Evolutionary conservation across 2,329 filamentous ascomycete species (phyloP).

Genomic region (Venturia effusa): DNA sequence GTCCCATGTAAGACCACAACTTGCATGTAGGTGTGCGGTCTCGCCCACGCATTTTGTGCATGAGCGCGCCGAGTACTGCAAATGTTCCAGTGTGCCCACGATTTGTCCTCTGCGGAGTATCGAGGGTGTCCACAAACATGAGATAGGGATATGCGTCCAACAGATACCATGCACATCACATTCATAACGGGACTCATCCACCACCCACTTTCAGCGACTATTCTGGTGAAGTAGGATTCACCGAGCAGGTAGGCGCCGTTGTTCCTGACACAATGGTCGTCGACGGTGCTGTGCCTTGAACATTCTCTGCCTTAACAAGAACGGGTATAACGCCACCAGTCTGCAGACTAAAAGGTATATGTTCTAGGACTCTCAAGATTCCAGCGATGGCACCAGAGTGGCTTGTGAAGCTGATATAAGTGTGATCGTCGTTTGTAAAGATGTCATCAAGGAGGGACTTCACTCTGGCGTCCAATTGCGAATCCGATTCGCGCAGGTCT

Average conservation of each 20-base stretch:
- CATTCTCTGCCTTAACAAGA: constrained; percentile 47
- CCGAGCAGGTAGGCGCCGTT: constrained; percentile 6
- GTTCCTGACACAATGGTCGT: neutral
- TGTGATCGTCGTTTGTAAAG: constrained; percentile 35
- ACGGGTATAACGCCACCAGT: constrained; percentile 61
- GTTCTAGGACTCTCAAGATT: constrained; percentile 46
- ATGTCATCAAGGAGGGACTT: constrained; percentile 41
- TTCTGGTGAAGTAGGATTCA: neutral
- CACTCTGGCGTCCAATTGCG: constrained; percentile 39
- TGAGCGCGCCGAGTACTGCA: no score
- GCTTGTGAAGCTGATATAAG: constrained; percentile 43
- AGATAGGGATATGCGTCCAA: no score
- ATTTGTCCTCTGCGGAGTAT: no score
- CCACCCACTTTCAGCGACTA: neutral
- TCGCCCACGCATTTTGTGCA: no score
- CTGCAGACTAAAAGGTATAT: constrained; percentile 49
- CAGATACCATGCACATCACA: no score
- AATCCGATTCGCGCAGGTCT: constrained; percentile 37
- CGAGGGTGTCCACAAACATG: no score
- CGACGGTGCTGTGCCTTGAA: neutral
- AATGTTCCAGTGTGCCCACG: no score
- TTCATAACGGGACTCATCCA: no score
- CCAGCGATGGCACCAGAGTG: constrained; percentile 50
- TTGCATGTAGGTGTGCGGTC: no score
- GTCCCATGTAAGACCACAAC: no score